A percentile compares a stretch with the other conserved stretches of the same genome.
phyloP scores from a whole-genome alignment of 2,329 filamentous ascomycete species.

The Nemania sp. region DNA sequence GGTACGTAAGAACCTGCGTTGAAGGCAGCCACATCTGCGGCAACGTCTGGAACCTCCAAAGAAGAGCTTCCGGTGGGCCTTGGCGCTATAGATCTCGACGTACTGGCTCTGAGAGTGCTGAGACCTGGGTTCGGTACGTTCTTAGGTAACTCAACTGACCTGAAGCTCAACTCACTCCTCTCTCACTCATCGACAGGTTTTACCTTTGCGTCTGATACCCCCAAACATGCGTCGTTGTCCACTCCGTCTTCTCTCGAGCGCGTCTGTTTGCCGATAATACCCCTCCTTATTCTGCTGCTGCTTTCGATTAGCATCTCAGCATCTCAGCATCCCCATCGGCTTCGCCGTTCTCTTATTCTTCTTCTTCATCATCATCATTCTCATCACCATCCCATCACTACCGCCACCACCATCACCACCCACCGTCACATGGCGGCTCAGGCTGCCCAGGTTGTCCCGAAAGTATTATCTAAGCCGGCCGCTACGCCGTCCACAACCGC shows the following conservation, averaged over 20 bases:
- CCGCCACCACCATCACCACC: no score
- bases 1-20: no score
- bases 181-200: constrained; percentile 5
- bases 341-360: background rate
- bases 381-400: no score
- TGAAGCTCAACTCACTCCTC: background rate
- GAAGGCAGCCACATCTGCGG: background rate
- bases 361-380: no score
- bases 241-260: background rate
- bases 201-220: background rate
- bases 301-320: background rate
- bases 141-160: no score
- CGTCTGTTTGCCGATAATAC: constrained; percentile 13
- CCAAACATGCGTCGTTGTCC: background rate
- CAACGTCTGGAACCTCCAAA: background rate
- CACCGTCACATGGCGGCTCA: no score
- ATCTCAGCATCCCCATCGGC: background rate
- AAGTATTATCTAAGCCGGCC: no score
- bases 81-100: no score
- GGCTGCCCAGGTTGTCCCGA: no score
- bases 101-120: no score
- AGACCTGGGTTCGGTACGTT: background rate
- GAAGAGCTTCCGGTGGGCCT: background rate
- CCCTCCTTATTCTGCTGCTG: background rate
- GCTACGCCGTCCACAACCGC: no score